Conservation (phyloP, 2,329 filamentous ascomycete genomes). For the Hyphodiscus sp. region DNA sequence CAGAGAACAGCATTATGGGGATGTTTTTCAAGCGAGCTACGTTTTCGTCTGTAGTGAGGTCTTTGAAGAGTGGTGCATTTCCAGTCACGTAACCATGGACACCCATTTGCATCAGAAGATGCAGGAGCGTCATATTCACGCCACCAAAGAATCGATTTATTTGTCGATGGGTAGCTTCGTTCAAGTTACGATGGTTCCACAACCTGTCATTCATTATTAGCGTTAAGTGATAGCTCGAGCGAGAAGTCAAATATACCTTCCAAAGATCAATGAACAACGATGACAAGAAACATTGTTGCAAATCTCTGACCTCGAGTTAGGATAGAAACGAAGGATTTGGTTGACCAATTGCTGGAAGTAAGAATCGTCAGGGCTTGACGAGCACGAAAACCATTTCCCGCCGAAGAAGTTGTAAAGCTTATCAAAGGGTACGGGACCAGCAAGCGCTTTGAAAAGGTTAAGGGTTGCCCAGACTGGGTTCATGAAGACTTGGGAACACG, state of each 20-base stretch:
- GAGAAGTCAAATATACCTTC: constrained; percentile 36
- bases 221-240: neutral
- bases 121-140: constrained; percentile 51
- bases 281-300: constrained; percentile 59
- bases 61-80: constrained; percentile 42
- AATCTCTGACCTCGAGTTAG: constrained; percentile 46
- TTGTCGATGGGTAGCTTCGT: constrained; percentile 57
- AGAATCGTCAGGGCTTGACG: constrained; percentile 39
- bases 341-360: constrained; percentile 46
- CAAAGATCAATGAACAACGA: constrained; percentile 52
- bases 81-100: constrained; percentile 42
- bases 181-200: constrained; percentile 61
- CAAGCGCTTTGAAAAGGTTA: constrained; percentile 50
- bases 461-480: constrained; percentile 50
- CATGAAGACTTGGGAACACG: constrained; percentile 56
- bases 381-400: constrained; percentile 51
- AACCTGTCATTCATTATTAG: constrained; percentile 21
- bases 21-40: constrained; percentile 44
- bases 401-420: constrained; percentile 40
- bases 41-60: constrained; percentile 44
- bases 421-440: constrained; percentile 42
- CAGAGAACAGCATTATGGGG: constrained; percentile 50
- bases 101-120: constrained; percentile 52
- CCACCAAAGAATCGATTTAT: constrained; percentile 57
- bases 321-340: constrained; percentile 52